A percentile compares a stretch with the other conserved stretches of the same genome.
phyloP scores from a whole-genome alignment of 768 basidiomycete species.

The Gloeophyllum trabeum region DNA sequence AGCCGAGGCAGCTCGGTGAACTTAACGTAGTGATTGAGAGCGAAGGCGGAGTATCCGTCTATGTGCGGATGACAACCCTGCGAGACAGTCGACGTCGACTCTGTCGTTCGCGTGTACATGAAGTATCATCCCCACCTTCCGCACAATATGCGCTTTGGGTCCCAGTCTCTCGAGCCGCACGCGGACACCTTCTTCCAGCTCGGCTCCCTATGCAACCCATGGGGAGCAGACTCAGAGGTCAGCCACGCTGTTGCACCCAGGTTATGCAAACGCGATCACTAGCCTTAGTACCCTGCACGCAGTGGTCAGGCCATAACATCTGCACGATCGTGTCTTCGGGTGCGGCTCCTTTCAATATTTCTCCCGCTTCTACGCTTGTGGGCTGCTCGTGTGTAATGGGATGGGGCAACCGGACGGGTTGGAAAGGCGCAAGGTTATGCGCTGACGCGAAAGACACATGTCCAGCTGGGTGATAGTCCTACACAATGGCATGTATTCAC shows the following conservation, averaged over 20 bases:
- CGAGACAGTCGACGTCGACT: not conserved
- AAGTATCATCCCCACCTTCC: slow-evolving; percentile 10
- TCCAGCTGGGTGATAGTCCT: slow-evolving; percentile 20
- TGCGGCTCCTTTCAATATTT: not conserved
- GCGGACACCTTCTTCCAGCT: not conserved
- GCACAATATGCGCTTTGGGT: slow-evolving; percentile 12
- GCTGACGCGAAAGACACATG: slow-evolving; percentile 36
- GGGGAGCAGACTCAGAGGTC: no score
- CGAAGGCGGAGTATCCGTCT: slow-evolving; percentile 36
- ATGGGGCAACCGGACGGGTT: slow-evolving; percentile 14
- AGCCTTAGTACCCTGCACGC: slow-evolving; percentile 19
- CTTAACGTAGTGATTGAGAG: slow-evolving; percentile 8
- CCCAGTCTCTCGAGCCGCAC: not conserved
- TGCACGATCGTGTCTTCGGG: slow-evolving; percentile 13
- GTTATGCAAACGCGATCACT: not conserved
- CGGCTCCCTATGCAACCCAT: not conserved
- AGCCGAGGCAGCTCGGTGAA: not conserved
- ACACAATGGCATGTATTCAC: not conserved
- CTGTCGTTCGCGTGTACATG: slow-evolving; percentile 12
- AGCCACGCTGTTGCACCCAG: no score
- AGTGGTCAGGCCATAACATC: slow-evolving; percentile 38
- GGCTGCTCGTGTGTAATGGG: slow-evolving; percentile 3
- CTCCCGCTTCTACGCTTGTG: not conserved
- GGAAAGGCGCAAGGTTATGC: slow-evolving; percentile 18
- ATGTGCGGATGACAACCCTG: slow-evolving; percentile 8